Conservation (phyloP, 148 eudicot genomes). For the Chenopodium album region DNA sequence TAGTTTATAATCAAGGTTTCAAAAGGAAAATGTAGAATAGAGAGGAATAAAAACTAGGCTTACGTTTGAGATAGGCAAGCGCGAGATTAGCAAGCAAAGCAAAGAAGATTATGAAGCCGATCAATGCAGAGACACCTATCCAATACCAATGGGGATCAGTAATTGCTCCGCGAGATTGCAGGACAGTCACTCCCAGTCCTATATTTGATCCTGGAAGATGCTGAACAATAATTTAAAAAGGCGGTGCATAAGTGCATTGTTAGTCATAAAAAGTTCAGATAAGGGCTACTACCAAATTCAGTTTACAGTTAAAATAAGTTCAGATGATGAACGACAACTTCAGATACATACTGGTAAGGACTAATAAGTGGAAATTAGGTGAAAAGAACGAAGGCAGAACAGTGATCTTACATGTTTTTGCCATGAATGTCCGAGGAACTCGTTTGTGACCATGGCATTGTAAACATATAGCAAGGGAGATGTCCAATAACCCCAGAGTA, state of each 20-base stretch:
- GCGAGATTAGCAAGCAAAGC: constrained; percentile 36
- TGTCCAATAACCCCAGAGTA: constrained; percentile 37
- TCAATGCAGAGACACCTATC: constrained; percentile 43
- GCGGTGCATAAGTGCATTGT: not conserved
- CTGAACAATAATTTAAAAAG: not conserved
- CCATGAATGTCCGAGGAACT: constrained; percentile 37
- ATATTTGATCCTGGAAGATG: constrained; percentile 15
- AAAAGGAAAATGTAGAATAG: not conserved
- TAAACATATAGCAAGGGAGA: constrained; percentile 39
- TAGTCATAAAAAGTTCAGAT: not conserved
- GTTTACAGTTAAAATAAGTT: not conserved
- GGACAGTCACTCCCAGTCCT: constrained; percentile 24
- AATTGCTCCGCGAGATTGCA: constrained; percentile 43
- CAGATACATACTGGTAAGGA: not conserved
- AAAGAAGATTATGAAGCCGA: constrained; percentile 51
- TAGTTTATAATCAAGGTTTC: not conserved
- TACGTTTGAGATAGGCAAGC: constrained; percentile 55
- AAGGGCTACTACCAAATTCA: not conserved
- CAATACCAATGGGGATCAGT: constrained; percentile 42
- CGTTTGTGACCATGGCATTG: constrained; percentile 35
- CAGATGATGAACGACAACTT: not conserved
- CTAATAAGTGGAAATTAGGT: not conserved
- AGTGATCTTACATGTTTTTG: constrained; percentile 25
- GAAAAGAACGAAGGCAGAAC: not conserved
- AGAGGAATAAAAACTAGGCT: constrained; percentile 10